Evolutionary conservation across 176 grass and related monocot species (phyloP), one percentile per base, ranked within the genome.

Genomic region (Eragrostis curvula): DNA sequence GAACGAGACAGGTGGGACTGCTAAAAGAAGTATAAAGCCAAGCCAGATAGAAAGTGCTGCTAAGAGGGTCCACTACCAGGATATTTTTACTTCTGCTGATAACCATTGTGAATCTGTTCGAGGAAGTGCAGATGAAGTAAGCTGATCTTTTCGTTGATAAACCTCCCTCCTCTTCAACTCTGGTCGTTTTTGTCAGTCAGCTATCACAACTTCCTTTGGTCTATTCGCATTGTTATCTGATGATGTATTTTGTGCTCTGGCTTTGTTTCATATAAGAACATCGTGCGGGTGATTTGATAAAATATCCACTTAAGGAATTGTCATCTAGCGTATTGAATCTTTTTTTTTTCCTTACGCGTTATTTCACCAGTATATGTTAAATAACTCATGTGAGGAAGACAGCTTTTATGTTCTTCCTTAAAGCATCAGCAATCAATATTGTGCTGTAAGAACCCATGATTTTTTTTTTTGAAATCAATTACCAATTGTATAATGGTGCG

Each of bases 1-100:
- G 53, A 59, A 70, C 75, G 87, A 85, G 36, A 79, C 71, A 28
- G 69, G 41, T 62, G 66, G 29, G 82, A 80, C 66, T 68, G 49
- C 84, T 85, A 91, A 90, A 87, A 90, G 95, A 88, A 80, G 70
- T 66, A 83, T 76, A 46, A 78, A 77, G 56, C 77, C 68, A 64
- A 85, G 57, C 71, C 67, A 80, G 17, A 83, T 89, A 84, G 70
- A 94, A 86, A 74, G 40, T 78, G 77, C 28, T 27, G 41, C 90
- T 91, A 97, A 91, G 77, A 94, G 68, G 57, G 23, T 79, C 65
- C 70, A 85, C 68, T 72, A 68, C 75, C 69, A 85, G 73, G 80
- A 85, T 80, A 77, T 57, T 64, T 76, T 66, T 15, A 74, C 75
- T 81, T 84, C 77, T 61, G 44, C 51, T 72, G 41, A 67, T 63